Evolutionary conservation across 1,284 basidiomycete genomes (phyloP).

Genomic region (Leccinum pachyderme): DNA sequence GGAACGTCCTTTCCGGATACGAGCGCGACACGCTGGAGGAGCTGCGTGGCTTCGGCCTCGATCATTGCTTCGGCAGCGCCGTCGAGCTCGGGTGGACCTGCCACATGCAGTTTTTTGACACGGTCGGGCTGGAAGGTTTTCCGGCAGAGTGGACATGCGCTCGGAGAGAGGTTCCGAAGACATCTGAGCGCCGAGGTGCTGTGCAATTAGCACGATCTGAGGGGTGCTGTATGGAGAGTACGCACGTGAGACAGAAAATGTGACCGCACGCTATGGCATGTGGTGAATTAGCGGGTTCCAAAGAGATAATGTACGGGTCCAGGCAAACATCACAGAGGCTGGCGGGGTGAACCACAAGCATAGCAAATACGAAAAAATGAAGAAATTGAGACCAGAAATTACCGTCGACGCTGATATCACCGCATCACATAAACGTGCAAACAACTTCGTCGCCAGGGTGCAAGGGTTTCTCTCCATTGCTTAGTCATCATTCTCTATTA

Average conservation of each 20-base stretch:
- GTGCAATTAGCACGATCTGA: constrained; percentile 12
- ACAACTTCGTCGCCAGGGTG: constrained; percentile 10
- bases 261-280: constrained; percentile 69
- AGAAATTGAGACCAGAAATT: constrained; percentile 23
- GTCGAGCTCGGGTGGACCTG: constrained; percentile 39
- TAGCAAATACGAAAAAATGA: constrained; percentile 27
- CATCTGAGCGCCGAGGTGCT: constrained; percentile 38
- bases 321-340: constrained; percentile 71
- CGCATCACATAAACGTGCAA: constrained; percentile 36
- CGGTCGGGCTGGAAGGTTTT: constrained; percentile 51
- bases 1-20: constrained; percentile 43
- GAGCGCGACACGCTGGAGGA: constrained; percentile 47
- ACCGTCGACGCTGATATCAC: constrained; percentile 30
- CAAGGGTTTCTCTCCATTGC: constrained; percentile 22
- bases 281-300: constrained; percentile 47
- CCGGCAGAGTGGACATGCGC: constrained; percentile 63
- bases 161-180: constrained; percentile 46
- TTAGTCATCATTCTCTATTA: constrained; percentile 27
- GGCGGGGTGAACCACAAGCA: constrained; percentile 59
- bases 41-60: constrained; percentile 34
- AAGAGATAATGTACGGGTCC: constrained; percentile 49
- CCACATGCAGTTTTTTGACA: constrained; percentile 61
- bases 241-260: constrained; percentile 64
- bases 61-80: constrained; percentile 25
- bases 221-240: constrained; percentile 15